Evolutionary conservation across 441 rosid genomes (phyloP).

Genomic region (Biscutella auriculata): DNA sequence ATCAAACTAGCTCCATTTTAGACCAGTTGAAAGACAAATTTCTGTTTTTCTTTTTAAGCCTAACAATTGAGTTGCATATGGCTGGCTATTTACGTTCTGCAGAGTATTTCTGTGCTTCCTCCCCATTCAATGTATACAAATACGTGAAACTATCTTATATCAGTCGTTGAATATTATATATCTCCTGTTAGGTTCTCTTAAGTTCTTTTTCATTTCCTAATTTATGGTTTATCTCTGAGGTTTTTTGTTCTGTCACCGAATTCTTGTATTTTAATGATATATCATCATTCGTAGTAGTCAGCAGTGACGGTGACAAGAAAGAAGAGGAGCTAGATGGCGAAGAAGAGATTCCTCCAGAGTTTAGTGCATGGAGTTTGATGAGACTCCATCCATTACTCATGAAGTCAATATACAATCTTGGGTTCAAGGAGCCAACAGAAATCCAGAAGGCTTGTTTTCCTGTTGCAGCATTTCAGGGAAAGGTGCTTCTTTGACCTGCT

Average conservation of each 20-base stretch:
- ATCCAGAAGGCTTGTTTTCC: slow-evolving; percentile 86
- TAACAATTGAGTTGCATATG: too few species aligned
- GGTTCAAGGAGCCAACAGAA: slow-evolving; percentile 82
- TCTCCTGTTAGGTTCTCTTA: neutral
- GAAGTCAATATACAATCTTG: slow-evolving; percentile 61
- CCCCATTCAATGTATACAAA: too few species aligned
- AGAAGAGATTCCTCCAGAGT: slow-evolving; percentile 35
- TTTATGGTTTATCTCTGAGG: slow-evolving; percentile 1
- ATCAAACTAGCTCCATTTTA: neutral
- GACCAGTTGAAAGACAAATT: neutral
- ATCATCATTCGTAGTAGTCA: slow-evolving; percentile 19
- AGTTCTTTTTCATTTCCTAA: neutral
- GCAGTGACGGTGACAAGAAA: slow-evolving; percentile 23
- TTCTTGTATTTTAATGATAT: neutral
- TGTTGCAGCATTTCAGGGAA: slow-evolving; percentile 91
- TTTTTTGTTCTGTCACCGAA: neutral
- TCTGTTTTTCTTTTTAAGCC: neutral
- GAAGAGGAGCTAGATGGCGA: slow-evolving; percentile 41
- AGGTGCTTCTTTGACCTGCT: slow-evolving; percentile 35
- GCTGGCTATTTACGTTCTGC: too few species aligned
- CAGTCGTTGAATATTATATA: neutral
- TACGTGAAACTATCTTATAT: too few species aligned
- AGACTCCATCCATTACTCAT: slow-evolving; percentile 75
- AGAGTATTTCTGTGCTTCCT: too few species aligned
- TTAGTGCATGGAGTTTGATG: slow-evolving; percentile 65